Evolutionary conservation across 371 early-diverging fungal genomes (phyloP).

Genomic region (Batrachochytrium dendrobatidis): DNA sequence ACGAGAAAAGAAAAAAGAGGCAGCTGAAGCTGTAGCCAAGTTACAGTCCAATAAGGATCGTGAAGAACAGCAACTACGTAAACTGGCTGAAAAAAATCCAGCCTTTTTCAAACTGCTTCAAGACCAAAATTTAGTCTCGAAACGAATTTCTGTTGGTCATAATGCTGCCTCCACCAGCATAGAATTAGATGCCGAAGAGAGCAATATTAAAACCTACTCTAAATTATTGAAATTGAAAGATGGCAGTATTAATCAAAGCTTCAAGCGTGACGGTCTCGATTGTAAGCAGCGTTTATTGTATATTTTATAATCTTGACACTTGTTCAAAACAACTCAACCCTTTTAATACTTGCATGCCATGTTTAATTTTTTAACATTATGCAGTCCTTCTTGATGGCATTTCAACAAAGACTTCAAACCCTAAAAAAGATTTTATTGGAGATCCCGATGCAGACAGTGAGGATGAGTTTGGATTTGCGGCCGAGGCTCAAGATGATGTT

Average conservation of each 20-base stretch:
- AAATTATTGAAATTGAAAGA: conserved; percentile 59
- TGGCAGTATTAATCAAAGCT: conserved; percentile 17
- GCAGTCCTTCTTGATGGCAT: conserved; percentile 7
- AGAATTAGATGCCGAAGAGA: conserved; percentile 45
- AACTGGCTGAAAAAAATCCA: conserved; percentile 61
- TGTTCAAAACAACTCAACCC: not conserved
- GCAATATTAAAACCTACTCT: conserved; percentile 66
- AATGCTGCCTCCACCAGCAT: not conserved
- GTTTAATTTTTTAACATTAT: not conserved
- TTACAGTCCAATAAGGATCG: conserved; percentile 10
- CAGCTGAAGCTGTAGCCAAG: too few species aligned
- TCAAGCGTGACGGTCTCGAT: conserved; percentile 33
- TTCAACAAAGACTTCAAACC: not conserved
- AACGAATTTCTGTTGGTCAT: not conserved
- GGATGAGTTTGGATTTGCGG: conserved; percentile 7
- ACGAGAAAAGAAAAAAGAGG: too few species aligned
- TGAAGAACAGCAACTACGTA: conserved; percentile 42
- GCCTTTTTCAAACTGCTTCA: conserved; percentile 57
- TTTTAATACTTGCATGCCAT: not conserved
- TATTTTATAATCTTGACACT: conserved; percentile 1
- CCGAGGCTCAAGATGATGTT: not conserved
- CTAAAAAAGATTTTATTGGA: too few species aligned
- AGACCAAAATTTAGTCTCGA: conserved; percentile 49
- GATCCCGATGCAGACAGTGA: conserved; percentile 9
- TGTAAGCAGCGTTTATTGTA: conserved; percentile 9